Evolutionary conservation across 345 rosid species (phyloP), one percentile per base, ranked within the genome.

Genomic region (Schrenkiella parvula): DNA sequence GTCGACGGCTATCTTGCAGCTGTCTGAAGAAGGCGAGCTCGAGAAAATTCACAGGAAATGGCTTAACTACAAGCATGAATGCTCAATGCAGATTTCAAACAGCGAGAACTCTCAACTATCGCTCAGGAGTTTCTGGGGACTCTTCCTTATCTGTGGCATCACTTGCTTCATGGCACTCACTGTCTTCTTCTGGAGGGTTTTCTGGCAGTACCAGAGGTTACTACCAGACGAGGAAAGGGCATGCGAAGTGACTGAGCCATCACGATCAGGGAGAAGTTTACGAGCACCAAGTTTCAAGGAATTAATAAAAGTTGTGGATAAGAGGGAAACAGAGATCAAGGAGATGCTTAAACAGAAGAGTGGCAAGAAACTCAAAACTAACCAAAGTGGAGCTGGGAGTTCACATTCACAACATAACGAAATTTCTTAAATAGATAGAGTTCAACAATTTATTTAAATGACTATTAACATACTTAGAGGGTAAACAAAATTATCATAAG

Each of bases 1-100:
- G 80, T 91, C 99, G 15, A 95, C 97, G 0, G 89, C 99, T 5
- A 84, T 91, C 72, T 87, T 95, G 62, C 89, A 88, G 51, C 95
- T 95, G 6, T 95, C 97, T 0, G 97, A 95, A 76, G 91, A 81
- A 31, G 99, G 99, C 3, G 97, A 89, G 39, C 95, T 95, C 42
- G 90, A 89, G 68, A 88, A 85, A 77, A 82, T 89, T 72, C 89
- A 88, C 37, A 64, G 93, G 64, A 95, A 95, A 80, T 95, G 99
- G 99, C 82, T 95, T 12, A 64, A 32, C 47, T 69, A 76, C 71
- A 60, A 42, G 54, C 70, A 78, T 55, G 81, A 73, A 62, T 91
- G 99, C 87, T 23, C 93, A 1, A 73, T 78, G 78, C 82, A 80
- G 57, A 72, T 81, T 46, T 46, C 62, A 22, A 64, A 78, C 52